These are phyloP conservation scores for Phlebiopsis gigantea DNA, from an alignment of 768 basidiomycete species.

Conservation along the genomic window DNA sequence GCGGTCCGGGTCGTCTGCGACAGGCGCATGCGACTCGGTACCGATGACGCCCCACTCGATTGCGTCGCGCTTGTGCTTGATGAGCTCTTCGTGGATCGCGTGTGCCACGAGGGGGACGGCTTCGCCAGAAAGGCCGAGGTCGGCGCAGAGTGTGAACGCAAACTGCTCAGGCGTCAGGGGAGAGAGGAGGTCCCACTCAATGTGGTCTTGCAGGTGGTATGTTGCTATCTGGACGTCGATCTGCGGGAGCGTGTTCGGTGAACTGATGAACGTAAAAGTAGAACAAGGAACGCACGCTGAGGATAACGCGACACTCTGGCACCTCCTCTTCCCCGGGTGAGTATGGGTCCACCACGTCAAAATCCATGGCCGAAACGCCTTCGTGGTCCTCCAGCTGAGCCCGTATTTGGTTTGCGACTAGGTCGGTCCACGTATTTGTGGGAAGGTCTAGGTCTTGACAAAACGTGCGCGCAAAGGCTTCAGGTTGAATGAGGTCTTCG, in stretches of 20 bases:
- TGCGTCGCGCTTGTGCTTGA: slow-evolving; percentile 93
- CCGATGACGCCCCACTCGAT: slow-evolving; percentile 91
- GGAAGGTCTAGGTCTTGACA: slow-evolving; percentile 86
- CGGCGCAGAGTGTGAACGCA: slow-evolving; percentile 69
- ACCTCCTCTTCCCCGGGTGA: slow-evolving; percentile 49
- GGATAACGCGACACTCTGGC: slow-evolving; percentile 76
- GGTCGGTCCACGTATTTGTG: slow-evolving; percentile 58
- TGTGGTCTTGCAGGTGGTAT: slow-evolving; percentile 87
- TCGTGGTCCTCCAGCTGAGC: slow-evolving; percentile 91
- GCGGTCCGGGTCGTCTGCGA: slow-evolving; percentile 24
- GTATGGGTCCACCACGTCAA: slow-evolving; percentile 51
- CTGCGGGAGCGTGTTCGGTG: slow-evolving; percentile 34
- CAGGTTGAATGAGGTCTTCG: slow-evolving; percentile 81
- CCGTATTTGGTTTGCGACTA: slow-evolving; percentile 80
- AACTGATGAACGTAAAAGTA: neutral
- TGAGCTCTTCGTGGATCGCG: slow-evolving; percentile 91
- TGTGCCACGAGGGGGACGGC: slow-evolving; percentile 86
- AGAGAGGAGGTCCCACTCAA: slow-evolving; percentile 98
- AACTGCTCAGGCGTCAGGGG: slow-evolving; percentile 87
- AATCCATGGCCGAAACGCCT: slow-evolving; percentile 72
- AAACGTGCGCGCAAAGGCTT: slow-evolving; percentile 80
- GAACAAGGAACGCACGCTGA: slow-evolving; percentile 50
- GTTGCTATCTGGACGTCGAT: slow-evolving; percentile 96
- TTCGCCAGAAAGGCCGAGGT: slow-evolving; percentile 86
- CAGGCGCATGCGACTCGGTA: slow-evolving; percentile 31